Evolutionary conservation across 305 asterid species (phyloP).

Genomic region (Fraxinus platypoda): DNA sequence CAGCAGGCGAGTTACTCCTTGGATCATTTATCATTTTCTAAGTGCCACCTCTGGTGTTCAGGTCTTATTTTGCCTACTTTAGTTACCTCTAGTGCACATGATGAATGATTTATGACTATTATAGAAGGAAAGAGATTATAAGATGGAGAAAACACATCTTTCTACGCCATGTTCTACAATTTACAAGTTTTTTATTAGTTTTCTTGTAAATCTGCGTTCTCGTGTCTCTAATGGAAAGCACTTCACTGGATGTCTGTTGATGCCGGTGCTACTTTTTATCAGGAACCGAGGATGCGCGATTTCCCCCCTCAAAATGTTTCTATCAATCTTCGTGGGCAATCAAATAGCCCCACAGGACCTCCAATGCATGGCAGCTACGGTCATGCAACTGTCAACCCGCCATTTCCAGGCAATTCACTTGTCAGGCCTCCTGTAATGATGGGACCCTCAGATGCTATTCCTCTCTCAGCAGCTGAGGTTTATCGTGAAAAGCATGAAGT

Average conservation of each 20-base stretch:
- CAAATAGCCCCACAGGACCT: constrained; percentile 51
- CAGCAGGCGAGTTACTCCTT: constrained; percentile 52
- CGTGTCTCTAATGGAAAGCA: constrained; percentile 10
- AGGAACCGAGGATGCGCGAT: constrained; percentile 75
- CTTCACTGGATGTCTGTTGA: constrained; percentile 13
- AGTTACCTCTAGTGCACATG: background rate
- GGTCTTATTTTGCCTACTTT: background rate
- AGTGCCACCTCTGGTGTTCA: background rate
- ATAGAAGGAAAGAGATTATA: background rate
- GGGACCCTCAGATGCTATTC: constrained; percentile 71
- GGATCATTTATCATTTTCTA: background rate
- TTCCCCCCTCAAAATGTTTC: constrained; percentile 52
- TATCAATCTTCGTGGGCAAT: constrained; percentile 55
- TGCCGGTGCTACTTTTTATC: constrained; percentile 26
- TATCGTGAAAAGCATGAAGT: constrained; percentile 95
- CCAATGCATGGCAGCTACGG: constrained; percentile 58
- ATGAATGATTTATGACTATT: background rate
- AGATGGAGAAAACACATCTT: background rate
- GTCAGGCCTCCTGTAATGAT: constrained; percentile 63
- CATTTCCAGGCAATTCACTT: constrained; percentile 54
- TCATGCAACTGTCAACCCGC: constrained; percentile 55
- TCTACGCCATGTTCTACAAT: background rate
- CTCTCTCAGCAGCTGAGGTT: constrained; percentile 62
- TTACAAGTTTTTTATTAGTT: background rate
- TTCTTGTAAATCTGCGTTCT: background rate